Conservation (phyloP, 805 yeast species). For the Dipodascopsis tothii region DNA sequence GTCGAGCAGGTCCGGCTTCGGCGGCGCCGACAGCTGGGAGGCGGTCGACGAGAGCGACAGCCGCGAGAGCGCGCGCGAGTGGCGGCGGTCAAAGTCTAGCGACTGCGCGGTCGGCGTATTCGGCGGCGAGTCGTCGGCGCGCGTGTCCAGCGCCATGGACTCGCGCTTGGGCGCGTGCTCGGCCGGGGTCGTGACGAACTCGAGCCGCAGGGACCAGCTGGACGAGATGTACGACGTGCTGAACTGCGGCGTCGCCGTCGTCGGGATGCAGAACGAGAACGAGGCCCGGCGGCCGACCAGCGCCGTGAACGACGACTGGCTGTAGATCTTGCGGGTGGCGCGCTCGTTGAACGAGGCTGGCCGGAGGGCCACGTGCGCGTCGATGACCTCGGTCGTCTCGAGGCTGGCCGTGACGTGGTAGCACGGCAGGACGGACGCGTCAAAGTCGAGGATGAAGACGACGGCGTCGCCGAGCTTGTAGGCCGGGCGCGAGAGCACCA, state of each 20-base stretch:
- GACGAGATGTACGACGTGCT: conserved; percentile 28
- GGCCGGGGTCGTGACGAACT: conserved; percentile 27
- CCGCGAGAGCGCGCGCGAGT: neutral
- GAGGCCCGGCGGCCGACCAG: conserved; percentile 23
- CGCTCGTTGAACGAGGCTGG: conserved; percentile 22
- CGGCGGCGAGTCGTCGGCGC: too few species aligned
- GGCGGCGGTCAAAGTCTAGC: neutral
- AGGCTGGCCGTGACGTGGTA: conserved; percentile 36
- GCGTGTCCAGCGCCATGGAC: conserved; percentile 1
- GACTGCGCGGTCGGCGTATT: too few species aligned
- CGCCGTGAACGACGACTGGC: conserved; percentile 25
- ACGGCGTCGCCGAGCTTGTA: conserved; percentile 34
- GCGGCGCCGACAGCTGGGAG: neutral
- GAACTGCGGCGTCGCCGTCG: conserved; percentile 33
- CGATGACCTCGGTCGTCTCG: conserved; percentile 34
- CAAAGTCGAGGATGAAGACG: conserved; percentile 34
- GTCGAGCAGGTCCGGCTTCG: conserved; percentile 26
- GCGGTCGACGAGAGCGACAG: neutral
- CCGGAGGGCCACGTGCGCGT: conserved; percentile 26
- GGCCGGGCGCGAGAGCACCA: conserved; percentile 36
- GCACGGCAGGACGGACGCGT: conserved; percentile 29
- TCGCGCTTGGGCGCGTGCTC: conserved; percentile 1
- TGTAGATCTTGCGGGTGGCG: conserved; percentile 26
- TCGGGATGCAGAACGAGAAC: conserved; percentile 30
- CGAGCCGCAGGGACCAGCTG: conserved; percentile 30